Percentiles rank a stretch among this genome's conserved stretches.
These are phyloP conservation scores for Onygena corvina DNA, from an alignment of 2,329 filamentous ascomycete genomes.

Conservation along the genomic window DNA sequence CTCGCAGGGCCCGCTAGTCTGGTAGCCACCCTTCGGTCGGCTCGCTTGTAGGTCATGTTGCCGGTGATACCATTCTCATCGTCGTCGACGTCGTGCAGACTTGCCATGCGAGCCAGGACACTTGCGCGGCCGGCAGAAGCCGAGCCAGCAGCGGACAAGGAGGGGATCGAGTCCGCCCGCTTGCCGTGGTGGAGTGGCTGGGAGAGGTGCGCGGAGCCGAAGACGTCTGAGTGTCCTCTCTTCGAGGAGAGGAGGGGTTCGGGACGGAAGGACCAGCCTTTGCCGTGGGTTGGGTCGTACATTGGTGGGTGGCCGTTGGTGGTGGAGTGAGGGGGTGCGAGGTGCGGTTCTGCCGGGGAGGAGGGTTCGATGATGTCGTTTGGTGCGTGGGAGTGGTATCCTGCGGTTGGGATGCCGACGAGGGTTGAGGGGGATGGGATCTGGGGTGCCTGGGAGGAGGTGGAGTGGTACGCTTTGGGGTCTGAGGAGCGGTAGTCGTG, in stretches of 20 bases:
- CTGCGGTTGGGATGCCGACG: slow-evolving; percentile 11
- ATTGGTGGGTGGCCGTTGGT: slow-evolving; percentile 13
- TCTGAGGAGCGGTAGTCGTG: slow-evolving; percentile 31
- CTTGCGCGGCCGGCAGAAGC: not conserved
- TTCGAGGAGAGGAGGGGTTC: slow-evolving; percentile 22
- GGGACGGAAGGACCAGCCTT: slow-evolving; percentile 25
- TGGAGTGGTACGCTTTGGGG: slow-evolving; percentile 30
- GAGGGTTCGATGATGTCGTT: not conserved
- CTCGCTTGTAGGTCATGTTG: slow-evolving; percentile 10
- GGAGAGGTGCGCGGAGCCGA: slow-evolving; percentile 26
- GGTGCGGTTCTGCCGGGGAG: slow-evolving; percentile 16
- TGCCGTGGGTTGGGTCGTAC: slow-evolving; percentile 17
- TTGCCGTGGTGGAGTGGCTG: slow-evolving; percentile 34
- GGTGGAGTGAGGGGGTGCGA: slow-evolving; percentile 18
- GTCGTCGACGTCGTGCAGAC: not conserved
- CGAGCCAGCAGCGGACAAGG: slow-evolving; percentile 13
- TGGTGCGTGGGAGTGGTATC: not conserved
- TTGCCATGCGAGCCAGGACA: not conserved
- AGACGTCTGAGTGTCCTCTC: slow-evolving; percentile 29
- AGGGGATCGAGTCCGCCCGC: slow-evolving; percentile 28
- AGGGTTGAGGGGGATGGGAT: slow-evolving; percentile 16
- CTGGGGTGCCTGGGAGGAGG: not conserved
- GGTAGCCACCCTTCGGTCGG: slow-evolving; percentile 9
- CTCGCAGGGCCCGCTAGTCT: slow-evolving; percentile 4
- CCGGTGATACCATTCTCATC: not conserved